Percentiles rank a stretch among this genome's conserved stretches.
Evolutionary conservation across 1,139 yeast species (phyloP).

Genomic region (Suhomyces kunorum): DNA sequence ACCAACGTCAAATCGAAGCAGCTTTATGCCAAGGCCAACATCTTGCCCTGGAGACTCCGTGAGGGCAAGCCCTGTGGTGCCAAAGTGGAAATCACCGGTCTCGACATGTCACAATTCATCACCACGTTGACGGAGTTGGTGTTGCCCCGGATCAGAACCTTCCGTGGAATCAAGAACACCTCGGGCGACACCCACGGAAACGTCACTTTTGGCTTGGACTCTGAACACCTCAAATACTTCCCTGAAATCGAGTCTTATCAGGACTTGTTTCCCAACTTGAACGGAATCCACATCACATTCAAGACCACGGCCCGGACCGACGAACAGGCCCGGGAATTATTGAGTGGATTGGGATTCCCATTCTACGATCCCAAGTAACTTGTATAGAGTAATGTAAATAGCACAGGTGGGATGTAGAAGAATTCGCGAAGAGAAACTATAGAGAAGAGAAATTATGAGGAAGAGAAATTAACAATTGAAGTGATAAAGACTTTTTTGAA

Average conservation of each 20-base stretch:
- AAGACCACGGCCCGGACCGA: constrained; percentile 91
- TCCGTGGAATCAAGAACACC: constrained; percentile 70
- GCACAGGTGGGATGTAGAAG: not conserved
- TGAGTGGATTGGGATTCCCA: constrained; percentile 83
- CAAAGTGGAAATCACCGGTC: constrained; percentile 73
- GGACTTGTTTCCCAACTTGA: constrained; percentile 85
- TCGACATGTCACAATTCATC: constrained; percentile 83
- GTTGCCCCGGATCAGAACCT: constrained; percentile 88
- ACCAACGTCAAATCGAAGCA: constrained; percentile 84
- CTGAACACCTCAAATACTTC: constrained; percentile 77
- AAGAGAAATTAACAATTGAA: too few relatives aligned
- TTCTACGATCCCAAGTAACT: constrained; percentile 39
- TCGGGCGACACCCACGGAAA: constrained; percentile 88
- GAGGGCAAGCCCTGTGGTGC: constrained; percentile 93
- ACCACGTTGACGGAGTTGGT: constrained; percentile 88
- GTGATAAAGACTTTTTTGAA: too few relatives aligned
- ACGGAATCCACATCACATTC: constrained; percentile 82
- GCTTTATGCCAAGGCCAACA: constrained; percentile 74
- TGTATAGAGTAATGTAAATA: constrained; percentile 9
- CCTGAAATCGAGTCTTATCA: constrained; percentile 93
- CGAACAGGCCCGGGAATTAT: constrained; percentile 82
- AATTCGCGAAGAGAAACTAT: too few relatives aligned
- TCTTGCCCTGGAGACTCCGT: constrained; percentile 85
- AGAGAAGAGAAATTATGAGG: too few relatives aligned
- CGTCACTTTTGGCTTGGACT: constrained; percentile 78